Evolutionary conservation across 2,329 filamentous ascomycete species (phyloP).

Genomic region (Paracorniculantispora psalliotae): DNA sequence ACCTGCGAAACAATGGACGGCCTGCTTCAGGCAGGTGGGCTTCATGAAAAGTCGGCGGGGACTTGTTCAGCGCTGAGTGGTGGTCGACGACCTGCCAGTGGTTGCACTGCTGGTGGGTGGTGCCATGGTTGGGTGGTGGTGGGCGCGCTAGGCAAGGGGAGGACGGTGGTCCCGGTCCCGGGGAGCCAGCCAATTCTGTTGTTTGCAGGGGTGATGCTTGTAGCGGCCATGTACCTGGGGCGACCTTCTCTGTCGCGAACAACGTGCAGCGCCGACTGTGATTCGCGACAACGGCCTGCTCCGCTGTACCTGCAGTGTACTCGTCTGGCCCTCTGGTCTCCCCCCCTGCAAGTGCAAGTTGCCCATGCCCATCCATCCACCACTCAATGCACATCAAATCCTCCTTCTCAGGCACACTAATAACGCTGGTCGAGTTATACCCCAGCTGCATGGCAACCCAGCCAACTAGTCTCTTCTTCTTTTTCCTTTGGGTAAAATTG

Average conservation of each 20-base stretch:
- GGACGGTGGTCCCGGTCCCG: too few species aligned
- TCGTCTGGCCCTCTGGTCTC: neutral
- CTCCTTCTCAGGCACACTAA: neutral
- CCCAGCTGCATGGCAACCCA: conserved; percentile 18
- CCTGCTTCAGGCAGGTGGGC: conserved; percentile 1
- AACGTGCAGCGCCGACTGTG: neutral
- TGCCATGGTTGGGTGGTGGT: too few species aligned
- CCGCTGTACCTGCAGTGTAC: neutral
- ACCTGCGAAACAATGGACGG: neutral
- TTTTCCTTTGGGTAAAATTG: neutral
- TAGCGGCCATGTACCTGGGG: too few species aligned
- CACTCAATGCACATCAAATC: neutral
- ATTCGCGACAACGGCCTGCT: too few species aligned
- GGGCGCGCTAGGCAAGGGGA: too few species aligned
- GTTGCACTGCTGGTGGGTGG: neutral
- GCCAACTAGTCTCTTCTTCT: neutral
- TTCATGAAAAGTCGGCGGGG: neutral
- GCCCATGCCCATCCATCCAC: neutral
- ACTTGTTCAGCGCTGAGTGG: neutral
- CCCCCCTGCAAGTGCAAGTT: neutral
- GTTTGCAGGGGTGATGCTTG: too few species aligned
- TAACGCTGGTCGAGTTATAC: conserved; percentile 11
- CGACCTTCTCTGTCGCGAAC: too few species aligned
- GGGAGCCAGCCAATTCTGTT: too few species aligned
- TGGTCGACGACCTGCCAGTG: neutral